phyloP scores from a whole-genome alignment of 129 eudicot genomes.

The Glebionis coronaria region DNA sequence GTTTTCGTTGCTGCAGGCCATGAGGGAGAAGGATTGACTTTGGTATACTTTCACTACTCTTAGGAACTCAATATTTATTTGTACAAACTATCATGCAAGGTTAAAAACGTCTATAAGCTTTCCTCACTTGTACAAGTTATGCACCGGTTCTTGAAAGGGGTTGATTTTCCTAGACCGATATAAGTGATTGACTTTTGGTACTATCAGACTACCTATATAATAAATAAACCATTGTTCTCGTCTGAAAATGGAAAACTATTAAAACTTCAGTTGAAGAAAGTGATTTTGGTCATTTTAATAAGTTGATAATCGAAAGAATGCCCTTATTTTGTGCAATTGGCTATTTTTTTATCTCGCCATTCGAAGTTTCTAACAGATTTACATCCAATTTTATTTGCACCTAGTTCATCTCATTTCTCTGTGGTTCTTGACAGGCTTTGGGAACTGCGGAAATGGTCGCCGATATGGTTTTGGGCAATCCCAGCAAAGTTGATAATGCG shows the following conservation, averaged over 20 bases:
- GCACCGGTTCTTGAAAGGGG: not conserved
- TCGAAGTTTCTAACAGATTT: not conserved
- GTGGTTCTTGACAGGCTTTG: constrained; percentile 51
- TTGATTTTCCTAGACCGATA: not conserved
- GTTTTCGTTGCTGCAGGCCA: constrained; percentile 90
- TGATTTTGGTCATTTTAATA: not conserved
- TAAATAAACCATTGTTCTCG: not conserved
- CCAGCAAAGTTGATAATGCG: constrained; percentile 49
- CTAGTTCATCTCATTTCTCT: not conserved
- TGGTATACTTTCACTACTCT: constrained; percentile 46
- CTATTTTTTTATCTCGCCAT: constrained; percentile 8
- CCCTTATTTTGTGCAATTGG: not conserved
- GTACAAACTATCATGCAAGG: not conserved
- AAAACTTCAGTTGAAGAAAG: not conserved
- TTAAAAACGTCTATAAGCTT: not conserved
- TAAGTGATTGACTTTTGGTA: not conserved
- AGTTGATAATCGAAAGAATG: not conserved
- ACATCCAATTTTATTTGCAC: not conserved
- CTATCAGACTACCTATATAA: not conserved
- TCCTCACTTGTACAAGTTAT: not conserved
- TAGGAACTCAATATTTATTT: not conserved
- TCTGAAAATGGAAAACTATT: not conserved
- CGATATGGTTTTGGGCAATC: constrained; percentile 72
- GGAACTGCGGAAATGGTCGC: constrained; percentile 95
- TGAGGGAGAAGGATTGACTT: constrained; percentile 93